Percentiles rank a stretch among this genome's conserved stretches.
Conservation (phyloP, 2,329 filamentous ascomycete species). For the Xylariaceae sp. region DNA sequence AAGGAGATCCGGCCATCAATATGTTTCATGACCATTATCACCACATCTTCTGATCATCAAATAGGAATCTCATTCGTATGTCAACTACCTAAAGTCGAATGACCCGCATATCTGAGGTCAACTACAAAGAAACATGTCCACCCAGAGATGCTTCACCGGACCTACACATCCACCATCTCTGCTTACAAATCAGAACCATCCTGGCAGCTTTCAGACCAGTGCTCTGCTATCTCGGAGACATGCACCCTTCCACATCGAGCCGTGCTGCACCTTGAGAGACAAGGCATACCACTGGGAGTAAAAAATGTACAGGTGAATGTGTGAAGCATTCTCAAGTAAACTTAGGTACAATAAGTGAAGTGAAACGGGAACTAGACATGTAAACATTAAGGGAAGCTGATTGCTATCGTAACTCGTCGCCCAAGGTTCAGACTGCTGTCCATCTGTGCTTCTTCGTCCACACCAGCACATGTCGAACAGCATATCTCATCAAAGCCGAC, state of each 20-base stretch:
- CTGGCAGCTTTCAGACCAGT: constrained; percentile 8
- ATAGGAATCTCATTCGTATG: constrained; percentile 5
- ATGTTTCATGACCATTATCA: too few species aligned
- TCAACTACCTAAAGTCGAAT: constrained; percentile 12
- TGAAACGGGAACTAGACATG: constrained; percentile 26
- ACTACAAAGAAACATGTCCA: constrained; percentile 3
- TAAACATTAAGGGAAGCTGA: constrained; percentile 30
- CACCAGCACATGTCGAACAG: constrained; percentile 12
- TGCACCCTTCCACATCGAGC: constrained; percentile 1
- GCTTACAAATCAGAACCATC: constrained; percentile 10
- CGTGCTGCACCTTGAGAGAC: constrained; percentile 25
- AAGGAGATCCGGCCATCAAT: too few species aligned
- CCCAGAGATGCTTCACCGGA: constrained; percentile 9
- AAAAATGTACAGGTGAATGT: constrained; percentile 28
- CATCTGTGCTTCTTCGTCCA: constrained; percentile 15
- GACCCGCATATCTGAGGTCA: constrained; percentile 1
- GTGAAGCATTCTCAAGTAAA: constrained; percentile 17
- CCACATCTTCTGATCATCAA: constrained; percentile 1
- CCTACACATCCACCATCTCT: constrained; percentile 8
- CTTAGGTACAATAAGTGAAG: constrained; percentile 22
- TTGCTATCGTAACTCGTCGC: constrained; percentile 15
- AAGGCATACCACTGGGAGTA: too few species aligned
- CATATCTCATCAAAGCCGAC: constrained; percentile 10
- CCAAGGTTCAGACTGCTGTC: constrained; percentile 10
- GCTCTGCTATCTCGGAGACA: too few species aligned